These are phyloP conservation scores for Xylaria digitata DNA, from an alignment of 2,329 filamentous ascomycete species.

Conservation along the genomic window DNA sequence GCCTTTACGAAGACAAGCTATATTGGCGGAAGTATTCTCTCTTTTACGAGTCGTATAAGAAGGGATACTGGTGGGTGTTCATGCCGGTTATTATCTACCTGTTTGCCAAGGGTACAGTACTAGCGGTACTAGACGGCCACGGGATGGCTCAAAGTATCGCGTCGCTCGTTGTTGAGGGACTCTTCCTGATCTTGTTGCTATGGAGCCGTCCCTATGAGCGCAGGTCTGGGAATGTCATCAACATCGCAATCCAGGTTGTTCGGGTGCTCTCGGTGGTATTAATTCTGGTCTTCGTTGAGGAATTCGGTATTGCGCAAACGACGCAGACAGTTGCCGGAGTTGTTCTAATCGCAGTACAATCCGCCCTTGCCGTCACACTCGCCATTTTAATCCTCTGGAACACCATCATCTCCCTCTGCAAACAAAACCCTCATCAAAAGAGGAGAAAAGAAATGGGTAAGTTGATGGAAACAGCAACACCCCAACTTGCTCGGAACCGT, in stretches of 20 bases:
- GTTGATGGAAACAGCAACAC: conserved; percentile 47
- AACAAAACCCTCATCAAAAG: conserved; percentile 90
- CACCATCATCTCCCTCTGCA: conserved; percentile 82
- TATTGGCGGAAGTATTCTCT: conserved; percentile 96
- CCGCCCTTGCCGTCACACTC: conserved; percentile 81
- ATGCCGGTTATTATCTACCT: conserved; percentile 89
- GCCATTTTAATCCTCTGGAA: conserved; percentile 92
- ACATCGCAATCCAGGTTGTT: conserved; percentile 89
- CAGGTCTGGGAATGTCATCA: conserved; percentile 90
- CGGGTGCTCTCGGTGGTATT: conserved; percentile 89
- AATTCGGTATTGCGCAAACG: conserved; percentile 88
- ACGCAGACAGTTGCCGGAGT: conserved; percentile 95
- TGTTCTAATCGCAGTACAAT: conserved; percentile 93
- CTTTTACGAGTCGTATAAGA: conserved; percentile 97
- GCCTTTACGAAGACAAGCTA: conserved; percentile 87
- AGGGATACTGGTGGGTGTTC: conserved; percentile 97
- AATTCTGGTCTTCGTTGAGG: conserved; percentile 92
- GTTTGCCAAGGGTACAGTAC: conserved; percentile 86
- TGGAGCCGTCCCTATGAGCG: conserved; percentile 90
- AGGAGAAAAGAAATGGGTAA: conserved; percentile 90
- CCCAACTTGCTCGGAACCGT: conserved; percentile 13
- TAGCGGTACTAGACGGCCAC: conserved; percentile 86
- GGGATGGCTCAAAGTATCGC: conserved; percentile 83
- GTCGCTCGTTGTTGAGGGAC: conserved; percentile 81
- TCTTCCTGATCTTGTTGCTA: conserved; percentile 82